Base-by-base conservation (phyloP, 495 filamentous ascomycete species). In the Penicillium ochrochloron region DNA sequence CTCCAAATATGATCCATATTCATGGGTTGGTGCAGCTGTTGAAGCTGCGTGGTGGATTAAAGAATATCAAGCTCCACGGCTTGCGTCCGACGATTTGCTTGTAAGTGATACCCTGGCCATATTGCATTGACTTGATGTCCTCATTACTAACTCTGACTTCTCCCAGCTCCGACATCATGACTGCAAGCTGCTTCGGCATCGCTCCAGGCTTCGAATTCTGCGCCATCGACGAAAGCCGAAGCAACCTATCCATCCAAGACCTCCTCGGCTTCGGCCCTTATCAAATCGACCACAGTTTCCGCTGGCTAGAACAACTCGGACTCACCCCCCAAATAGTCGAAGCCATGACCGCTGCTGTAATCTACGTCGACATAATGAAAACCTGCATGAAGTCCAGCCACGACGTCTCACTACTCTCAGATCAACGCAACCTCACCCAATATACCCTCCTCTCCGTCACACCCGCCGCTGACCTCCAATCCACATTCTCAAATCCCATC, bases 351-450 rank as follows among this genome's bases (percentile, higher is more conserved):
- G 75, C 71, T 23, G 73, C 70, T 59, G 55, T 66, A 0, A 35
- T 65, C 8, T 80, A 80, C 52, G 73, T 72, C 57, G 61, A 59
- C 3, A 67, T 73, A 15, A 63, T 78, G 27, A 67, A 75, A 50
- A 34, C 52, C 7, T 65, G 66, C 52, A n/a, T 73, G 10, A 52
- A 25, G 1, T 37, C 33, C 39, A 57, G 56, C 7, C 52, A 53
- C 4, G 73, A 79, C 51, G 35, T 63, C 31, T 66, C 71, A 19
- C 51, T 78, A 2, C 61, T 82, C 14, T 62, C 71, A 23, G 79
- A 82, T 57, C 76, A 76, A 39, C 74, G 79, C 33, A 82, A 80
- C 51, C 55, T 78, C 1, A 67, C 74, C 19, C 73, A 80, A 46
- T 68, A 77, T 51, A 71, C 56, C 27, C 65, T 78, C 14, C 62